Evolutionary conservation across 2,329 filamentous ascomycete species (phyloP), one percentile per base, ranked within the genome.

Genomic region (Sporothrix humicola): DNA sequence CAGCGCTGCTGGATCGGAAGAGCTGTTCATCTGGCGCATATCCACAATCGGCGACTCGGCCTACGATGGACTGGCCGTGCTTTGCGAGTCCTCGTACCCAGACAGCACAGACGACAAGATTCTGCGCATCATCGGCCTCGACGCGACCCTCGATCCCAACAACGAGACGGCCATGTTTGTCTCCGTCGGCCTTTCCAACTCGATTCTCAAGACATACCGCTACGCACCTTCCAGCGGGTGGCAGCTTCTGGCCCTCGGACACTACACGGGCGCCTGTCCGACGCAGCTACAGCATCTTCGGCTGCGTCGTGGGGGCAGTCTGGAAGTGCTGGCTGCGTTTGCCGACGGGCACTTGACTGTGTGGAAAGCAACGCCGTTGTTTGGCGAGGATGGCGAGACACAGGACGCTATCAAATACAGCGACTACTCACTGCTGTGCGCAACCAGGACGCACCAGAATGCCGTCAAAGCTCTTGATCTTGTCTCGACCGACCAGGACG

Each of bases 1-100:
- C 80, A 97, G 93, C 76, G 95, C 93, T 78, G 94, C 89, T 6
- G 96, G 95, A 0, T 91, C 90, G 75, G 95, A 98, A 80, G 95
- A 99, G 81, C 92, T 98, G 76, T 95, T 91, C 77, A 87, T 95
- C 12, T 99, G 96, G 95, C 87, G 88, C 56, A 81, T 95, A 48
- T 84, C 84, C 65, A 79, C 79, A 12, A 80, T 92, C 7, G 85
- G 89, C 37, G 74, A 73, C 73, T 76, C 77, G 52, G 83, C 85
- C 1, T 85, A 86, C 69, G 77, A 77, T 15, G 85, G 86, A 3
- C 81, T 90, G 1, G 88, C 87, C 0, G 84, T 91, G 1, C 81
- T 88, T 13, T 87, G 88, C 74, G 89, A 90, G 80, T 87, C 85
- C 1, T 82, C 83, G 1, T 87, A 87, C 58, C 81, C 86, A 70